A percentile compares a stretch with the other conserved stretches of the same genome.
These are phyloP conservation scores for Hygrocybe coccinea DNA, from an alignment of 768 basidiomycete species.

Conservation along the genomic window DNA sequence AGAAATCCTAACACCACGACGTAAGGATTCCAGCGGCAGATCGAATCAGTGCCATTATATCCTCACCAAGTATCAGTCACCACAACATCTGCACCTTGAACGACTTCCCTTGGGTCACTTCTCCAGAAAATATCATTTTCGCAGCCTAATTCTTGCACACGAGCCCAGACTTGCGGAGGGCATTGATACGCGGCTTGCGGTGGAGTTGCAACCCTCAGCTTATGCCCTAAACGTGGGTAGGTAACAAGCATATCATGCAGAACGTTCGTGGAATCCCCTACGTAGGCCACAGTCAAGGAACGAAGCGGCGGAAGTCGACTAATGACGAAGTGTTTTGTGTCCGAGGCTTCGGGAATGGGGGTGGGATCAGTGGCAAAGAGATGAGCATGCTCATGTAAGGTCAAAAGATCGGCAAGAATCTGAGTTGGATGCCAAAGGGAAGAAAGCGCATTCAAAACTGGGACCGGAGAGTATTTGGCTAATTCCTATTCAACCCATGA, in stretches of 20 bases:
- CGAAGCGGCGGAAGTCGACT: conserved; percentile 47
- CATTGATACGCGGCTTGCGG: conserved; percentile 55
- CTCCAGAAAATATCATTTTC: conserved; percentile 73
- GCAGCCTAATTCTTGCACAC: conserved; percentile 70
- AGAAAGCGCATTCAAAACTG: conserved; percentile 94
- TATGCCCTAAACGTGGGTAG: conserved; percentile 85
- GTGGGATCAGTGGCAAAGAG: conserved; percentile 40
- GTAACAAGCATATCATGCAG: conserved; percentile 97
- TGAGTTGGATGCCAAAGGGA: conserved; percentile 97
- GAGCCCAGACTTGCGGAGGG: conserved; percentile 71
- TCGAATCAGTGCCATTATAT: conserved; percentile 6
- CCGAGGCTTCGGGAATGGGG: conserved; percentile 15
- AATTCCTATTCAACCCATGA: conserved; percentile 77
- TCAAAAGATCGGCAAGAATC: conserved; percentile 87
- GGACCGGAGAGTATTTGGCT: conserved; percentile 84
- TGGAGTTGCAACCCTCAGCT: conserved; percentile 80
- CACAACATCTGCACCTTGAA: conserved; percentile 86
- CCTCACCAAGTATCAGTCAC: conserved; percentile 93
- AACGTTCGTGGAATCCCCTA: conserved; percentile 94
- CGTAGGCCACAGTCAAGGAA: conserved; percentile 85
- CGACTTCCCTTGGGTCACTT: conserved; percentile 77
- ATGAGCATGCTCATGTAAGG: conserved; percentile 71
- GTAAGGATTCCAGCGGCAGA: not conserved
- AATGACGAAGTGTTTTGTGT: conserved; percentile 3
- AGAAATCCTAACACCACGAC: conserved; percentile 65